These are phyloP conservation scores for Coemansia sp. DNA, from an alignment of 192 early-diverging fungal genomes.

Conservation along the genomic window DNA sequence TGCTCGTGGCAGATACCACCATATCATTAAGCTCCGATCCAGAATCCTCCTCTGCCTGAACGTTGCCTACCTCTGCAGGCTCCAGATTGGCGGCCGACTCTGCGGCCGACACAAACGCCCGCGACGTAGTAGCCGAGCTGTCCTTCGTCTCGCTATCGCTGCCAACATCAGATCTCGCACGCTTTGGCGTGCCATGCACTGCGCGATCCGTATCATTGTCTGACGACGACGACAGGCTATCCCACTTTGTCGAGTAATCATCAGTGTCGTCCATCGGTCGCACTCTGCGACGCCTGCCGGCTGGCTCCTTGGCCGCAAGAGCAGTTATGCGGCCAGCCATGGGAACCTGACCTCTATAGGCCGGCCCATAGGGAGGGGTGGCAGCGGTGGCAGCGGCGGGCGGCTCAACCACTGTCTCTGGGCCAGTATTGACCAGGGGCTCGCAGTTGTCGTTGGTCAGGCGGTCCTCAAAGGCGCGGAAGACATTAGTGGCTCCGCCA, in stretches of 20 bases:
- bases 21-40: not conserved
- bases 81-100: not conserved
- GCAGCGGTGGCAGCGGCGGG: not conserved
- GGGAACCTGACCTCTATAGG: not conserved
- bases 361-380: not conserved
- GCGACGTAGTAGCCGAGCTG: constrained; percentile 24
- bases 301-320: not conserved
- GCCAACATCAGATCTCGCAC: constrained; percentile 37
- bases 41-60: not conserved
- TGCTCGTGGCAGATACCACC: not conserved
- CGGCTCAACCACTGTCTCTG: not conserved
- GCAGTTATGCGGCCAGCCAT: not conserved
- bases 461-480: constrained; percentile 43
- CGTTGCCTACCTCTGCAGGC: not conserved
- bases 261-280: not conserved
- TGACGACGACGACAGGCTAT: constrained; percentile 7
- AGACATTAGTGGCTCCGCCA: constrained; percentile 17
- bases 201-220: constrained; percentile 10
- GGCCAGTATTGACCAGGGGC: constrained; percentile 19
- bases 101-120: constrained; percentile 17
- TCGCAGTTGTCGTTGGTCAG: constrained; percentile 29
- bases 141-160: constrained; percentile 24
- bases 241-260: constrained; percentile 8
- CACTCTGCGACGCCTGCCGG: not conserved
- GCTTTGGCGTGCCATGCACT: constrained; percentile 31